Conservation (phyloP, 2,329 filamentous ascomycete species). For the Aspergillus piperis region DNA sequence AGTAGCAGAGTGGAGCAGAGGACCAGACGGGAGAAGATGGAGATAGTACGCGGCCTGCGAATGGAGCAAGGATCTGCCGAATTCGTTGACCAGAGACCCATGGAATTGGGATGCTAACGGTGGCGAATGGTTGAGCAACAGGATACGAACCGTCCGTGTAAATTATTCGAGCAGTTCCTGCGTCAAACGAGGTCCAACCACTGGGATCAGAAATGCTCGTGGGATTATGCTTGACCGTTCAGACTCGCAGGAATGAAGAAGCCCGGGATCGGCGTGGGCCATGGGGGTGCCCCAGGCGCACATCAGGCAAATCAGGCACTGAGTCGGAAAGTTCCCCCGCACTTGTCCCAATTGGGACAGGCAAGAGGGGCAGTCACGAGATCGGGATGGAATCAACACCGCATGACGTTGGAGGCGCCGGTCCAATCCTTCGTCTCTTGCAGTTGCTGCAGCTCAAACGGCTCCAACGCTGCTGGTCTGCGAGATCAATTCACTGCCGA, state of each 20-base stretch:
- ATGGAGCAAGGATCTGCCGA: constrained; percentile 25
- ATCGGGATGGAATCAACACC: constrained; percentile 15
- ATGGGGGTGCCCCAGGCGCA: background rate
- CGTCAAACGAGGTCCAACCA: background rate
- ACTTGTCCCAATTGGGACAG: constrained; percentile 1
- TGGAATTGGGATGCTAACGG: constrained; percentile 7
- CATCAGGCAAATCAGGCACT: background rate
- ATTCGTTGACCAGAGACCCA: constrained; percentile 22
- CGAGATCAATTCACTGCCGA: too few species aligned
- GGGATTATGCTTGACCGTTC: background rate
- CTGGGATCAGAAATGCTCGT: background rate
- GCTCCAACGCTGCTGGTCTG: background rate
- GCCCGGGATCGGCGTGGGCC: background rate
- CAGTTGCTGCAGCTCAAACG: background rate
- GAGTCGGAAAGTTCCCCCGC: background rate
- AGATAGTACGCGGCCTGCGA: constrained; percentile 21
- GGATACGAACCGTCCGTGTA: background rate
- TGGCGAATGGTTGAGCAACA: background rate
- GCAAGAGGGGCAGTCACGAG: constrained; percentile 18
- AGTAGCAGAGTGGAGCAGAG: constrained; percentile 46
- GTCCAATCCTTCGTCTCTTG: background rate
- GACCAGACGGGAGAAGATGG: constrained; percentile 32
- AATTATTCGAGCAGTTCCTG: background rate
- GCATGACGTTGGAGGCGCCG: constrained; percentile 23
- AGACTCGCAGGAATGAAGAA: too few species aligned